Evolutionary conservation across 2,329 filamentous ascomycete genomes (phyloP), one percentile per base, ranked within the genome.

Genomic region (Colletotrichum echinochloae): DNA sequence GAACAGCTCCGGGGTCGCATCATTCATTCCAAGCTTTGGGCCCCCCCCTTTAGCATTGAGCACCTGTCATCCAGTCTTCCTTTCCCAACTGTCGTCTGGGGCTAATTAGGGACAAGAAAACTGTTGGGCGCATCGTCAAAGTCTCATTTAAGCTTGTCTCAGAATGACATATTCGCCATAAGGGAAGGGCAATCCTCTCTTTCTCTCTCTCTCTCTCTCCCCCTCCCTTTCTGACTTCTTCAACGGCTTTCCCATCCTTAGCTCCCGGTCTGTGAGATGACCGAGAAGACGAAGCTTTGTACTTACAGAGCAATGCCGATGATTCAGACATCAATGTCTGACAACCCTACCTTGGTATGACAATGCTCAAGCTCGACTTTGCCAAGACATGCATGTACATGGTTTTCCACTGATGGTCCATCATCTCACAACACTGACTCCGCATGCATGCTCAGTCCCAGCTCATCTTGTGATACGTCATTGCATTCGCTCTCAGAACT

Each of bases 1-100:
- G 26, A 20, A 5, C 55, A 9, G 18, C 46, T 30, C 26, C 26
- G n/a, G 46, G 35, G 46, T 46, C 60, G 33, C 35, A 20, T 16
- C 46, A 8, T 37, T 39, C 46, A 5, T 39, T 28, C 20, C 26
- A 57, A 59, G 52, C 66, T 68, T n/a, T 39, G 35, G 52, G 35
- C 11, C 35, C 41, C 33, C 30, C 30, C 4, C 30, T 9, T 23
- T 44, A 44, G 41, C 41, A 20, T n/a, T 11, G 39, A 44, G 52
- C 35, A n/a, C n/a, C 65, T 67, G 65, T 64, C 65, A 67, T 67
- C 65, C 60, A 56, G 65, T 67, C 41, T 56, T 37, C 30, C 16
- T 30, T 33, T 65, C 37, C 23, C 39, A 23, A 37, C 1, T 59
- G 23, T 35, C 41, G 20, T 41, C 30, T n/a, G 23, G 8, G 41